Conservation (phyloP, 2,329 filamentous ascomycete genomes). For the Aspergillus tamarii region DNA sequence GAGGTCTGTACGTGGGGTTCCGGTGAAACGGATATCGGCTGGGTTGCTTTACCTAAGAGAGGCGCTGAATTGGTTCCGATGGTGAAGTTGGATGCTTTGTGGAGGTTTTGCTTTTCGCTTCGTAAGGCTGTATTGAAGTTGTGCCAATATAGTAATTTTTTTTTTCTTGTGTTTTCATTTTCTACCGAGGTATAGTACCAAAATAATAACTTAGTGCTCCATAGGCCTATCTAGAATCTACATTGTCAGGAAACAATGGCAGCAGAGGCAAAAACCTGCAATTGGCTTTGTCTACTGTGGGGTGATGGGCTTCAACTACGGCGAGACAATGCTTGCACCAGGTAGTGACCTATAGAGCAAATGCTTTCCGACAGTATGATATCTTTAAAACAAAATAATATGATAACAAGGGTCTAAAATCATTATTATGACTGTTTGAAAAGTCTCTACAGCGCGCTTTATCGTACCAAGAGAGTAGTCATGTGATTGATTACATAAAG, state of each 20-base stretch:
- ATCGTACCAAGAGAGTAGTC: not conserved
- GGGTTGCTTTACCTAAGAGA: not conserved
- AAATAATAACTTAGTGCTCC: not conserved
- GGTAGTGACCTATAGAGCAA: not conserved
- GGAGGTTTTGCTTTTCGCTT: not conserved
- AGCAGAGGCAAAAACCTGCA: not conserved
- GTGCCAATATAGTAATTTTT: not conserved
- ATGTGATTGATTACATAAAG: slow-evolving; percentile 14
- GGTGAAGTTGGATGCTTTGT: not conserved
- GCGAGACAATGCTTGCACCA: not conserved
- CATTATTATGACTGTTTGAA: not conserved
- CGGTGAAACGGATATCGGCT: not conserved
- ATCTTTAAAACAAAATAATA: not conserved
- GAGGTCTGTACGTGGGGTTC: not conserved
- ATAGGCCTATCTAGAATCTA: not conserved
- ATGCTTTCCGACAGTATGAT: not conserved
- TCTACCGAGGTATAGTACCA: not conserved
- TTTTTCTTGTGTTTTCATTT: not conserved
- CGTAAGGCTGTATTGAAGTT: not conserved
- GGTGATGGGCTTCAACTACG: not conserved
- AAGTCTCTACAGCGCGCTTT: not conserved
- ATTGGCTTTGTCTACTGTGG: not conserved
- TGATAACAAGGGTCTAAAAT: not conserved
- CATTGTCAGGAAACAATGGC: not conserved
- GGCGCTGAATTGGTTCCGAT: not conserved